phyloP scores from a whole-genome alignment of 1,139 yeast genomes.

The Zhuliangozyma blackwelliae region DNA sequence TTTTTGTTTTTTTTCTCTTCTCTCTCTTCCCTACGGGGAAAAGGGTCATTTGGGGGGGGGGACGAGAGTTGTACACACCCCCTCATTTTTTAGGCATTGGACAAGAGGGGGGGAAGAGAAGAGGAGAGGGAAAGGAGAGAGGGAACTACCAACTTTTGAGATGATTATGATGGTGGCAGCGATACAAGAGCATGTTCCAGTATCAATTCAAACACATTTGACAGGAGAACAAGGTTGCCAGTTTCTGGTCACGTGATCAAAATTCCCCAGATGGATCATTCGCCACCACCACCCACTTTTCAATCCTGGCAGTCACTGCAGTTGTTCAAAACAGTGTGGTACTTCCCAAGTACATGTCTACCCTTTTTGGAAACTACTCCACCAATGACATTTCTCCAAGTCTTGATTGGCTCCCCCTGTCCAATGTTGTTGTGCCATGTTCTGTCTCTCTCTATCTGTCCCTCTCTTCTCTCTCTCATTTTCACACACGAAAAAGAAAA shows the following conservation, averaged over 20 bases:
- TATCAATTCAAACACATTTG: neutral
- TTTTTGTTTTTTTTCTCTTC: too few relatives aligned
- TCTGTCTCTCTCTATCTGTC: neutral
- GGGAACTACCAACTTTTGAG: neutral
- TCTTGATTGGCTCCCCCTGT: too few relatives aligned
- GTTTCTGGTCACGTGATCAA: too few relatives aligned
- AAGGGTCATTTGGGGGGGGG: neutral
- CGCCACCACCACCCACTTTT: too few relatives aligned
- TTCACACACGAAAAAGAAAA: neutral
- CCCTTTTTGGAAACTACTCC: conserved; percentile 86
- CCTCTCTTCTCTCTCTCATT: neutral
- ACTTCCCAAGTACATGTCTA: conserved; percentile 80
- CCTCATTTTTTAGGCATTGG: neutral
- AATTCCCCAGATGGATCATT: too few relatives aligned
- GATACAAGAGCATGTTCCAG: neutral
- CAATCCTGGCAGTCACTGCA: conserved; percentile 60
- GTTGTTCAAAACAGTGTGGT: conserved; percentile 74
- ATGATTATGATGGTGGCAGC: too few relatives aligned
- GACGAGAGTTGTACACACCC: neutral
- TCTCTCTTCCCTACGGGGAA: too few relatives aligned
- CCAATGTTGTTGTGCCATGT: too few relatives aligned
- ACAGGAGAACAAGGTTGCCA: neutral
- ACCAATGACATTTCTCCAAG: too few relatives aligned
- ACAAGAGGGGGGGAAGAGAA: neutral
- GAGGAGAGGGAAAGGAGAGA: neutral